phyloP scores from a whole-genome alignment of 164 flowering plant species.

The Nelumbo lutea region DNA sequence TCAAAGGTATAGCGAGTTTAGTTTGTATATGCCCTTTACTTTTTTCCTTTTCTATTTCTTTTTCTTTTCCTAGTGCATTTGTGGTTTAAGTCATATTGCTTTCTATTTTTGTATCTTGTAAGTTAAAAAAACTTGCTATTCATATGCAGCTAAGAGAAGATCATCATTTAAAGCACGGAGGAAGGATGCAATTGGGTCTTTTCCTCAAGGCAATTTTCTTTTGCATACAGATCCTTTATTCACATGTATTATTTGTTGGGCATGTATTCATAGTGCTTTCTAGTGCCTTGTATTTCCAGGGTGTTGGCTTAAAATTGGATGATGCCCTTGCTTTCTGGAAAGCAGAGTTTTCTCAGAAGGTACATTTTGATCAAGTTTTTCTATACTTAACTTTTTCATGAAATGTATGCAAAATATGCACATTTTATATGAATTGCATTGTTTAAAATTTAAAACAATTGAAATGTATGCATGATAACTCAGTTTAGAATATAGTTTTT shows the following conservation, averaged over 20 bases:
- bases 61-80: neutral
- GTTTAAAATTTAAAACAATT: no score
- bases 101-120: no score
- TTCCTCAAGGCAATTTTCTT: constrained; percentile 70
- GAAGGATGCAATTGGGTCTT: constrained; percentile 95
- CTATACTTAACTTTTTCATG: neutral
- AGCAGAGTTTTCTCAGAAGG: constrained; percentile 90
- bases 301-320: constrained; percentile 91
- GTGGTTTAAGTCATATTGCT: neutral
- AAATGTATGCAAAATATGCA: no score
- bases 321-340: constrained; percentile 97
- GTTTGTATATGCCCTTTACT: neutral
- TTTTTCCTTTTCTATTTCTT: neutral
- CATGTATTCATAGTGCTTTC: neutral
- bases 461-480: no score
- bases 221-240: neutral
- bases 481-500: no score
- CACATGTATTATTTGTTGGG: neutral
- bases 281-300: constrained; percentile 33
- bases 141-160: constrained; percentile 80
- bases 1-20: neutral
- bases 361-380: constrained; percentile 5
- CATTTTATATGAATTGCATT: no score
- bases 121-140: neutral
- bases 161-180: constrained; percentile 95